phyloP scores from a whole-genome alignment of 495 filamentous ascomycete genomes.

The Neurospora sp. region DNA sequence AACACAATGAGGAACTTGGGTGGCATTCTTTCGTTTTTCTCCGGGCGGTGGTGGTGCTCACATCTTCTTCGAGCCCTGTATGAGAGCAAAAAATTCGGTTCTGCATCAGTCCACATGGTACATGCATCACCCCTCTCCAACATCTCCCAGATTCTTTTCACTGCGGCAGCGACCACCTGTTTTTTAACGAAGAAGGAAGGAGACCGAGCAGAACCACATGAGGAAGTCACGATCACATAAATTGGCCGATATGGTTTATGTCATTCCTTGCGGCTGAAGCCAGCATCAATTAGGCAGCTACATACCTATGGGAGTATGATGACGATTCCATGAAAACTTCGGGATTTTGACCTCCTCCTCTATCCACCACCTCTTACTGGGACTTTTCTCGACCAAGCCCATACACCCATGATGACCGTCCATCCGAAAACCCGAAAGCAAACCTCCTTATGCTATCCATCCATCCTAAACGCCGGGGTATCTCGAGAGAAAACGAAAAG shows the following conservation, averaged over 20 bases:
- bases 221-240: background rate
- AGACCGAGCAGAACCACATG: background rate
- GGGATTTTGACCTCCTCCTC: background rate
- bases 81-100: background rate
- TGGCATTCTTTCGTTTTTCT: background rate
- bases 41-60: background rate
- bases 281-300: background rate
- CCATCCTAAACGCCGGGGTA: background rate
- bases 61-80: accelerated
- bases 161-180: background rate
- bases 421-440: background rate
- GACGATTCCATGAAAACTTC: background rate
- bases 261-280: background rate
- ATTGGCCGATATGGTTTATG: background rate
- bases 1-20: background rate
- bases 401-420: background rate
- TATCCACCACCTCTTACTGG: background rate
- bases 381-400: background rate
- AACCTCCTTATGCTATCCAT: background rate
- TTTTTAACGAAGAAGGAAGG: background rate
- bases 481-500: background rate
- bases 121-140: background rate
- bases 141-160: background rate
- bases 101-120: background rate
- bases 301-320: background rate